These are phyloP conservation scores for Acacia pycnantha DNA, from an alignment of 331 rosid species.

Conservation along the genomic window DNA sequence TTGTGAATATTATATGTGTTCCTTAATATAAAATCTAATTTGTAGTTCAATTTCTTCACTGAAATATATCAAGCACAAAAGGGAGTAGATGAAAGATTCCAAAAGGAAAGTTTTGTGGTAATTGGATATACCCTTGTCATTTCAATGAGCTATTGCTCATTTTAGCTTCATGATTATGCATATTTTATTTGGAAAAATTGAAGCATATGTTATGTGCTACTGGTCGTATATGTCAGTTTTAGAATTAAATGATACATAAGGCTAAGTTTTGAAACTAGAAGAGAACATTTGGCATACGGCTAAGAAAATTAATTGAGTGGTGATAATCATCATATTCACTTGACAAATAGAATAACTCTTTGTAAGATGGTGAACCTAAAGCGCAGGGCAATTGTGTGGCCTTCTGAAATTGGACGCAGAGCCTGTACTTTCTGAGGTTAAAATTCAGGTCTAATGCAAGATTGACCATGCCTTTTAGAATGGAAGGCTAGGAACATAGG, in stretches of 20 bases:
- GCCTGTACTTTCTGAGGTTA: not conserved
- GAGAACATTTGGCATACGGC: not conserved
- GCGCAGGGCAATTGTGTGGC: conserved; percentile 10
- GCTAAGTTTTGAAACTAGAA: conserved; percentile 23
- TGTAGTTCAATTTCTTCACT: too few species aligned
- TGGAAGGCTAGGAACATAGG: conserved; percentile 13
- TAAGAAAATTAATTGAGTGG: not conserved
- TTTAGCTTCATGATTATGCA: conserved; percentile 12
- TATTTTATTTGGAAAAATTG: not conserved
- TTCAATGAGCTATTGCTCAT: conserved; percentile 15
- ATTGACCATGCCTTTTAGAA: conserved; percentile 1
- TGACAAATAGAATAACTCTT: conserved; percentile 16
- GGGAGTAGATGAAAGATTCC: conserved; percentile 39
- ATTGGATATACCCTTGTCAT: conserved; percentile 8
- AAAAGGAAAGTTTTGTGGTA: conserved; percentile 45
- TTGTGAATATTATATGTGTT: not conserved
- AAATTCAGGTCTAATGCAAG: conserved; percentile 8
- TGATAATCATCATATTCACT: too few species aligned
- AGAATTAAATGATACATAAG: not conserved
- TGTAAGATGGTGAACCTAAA: not conserved
- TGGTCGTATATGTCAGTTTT: conserved; percentile 1
- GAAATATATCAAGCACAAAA: too few species aligned
- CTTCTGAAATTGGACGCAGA: conserved; percentile 15
- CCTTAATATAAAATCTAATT: too few species aligned
- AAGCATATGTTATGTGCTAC: not conserved